Evolutionary conservation across 78 protist genomes (phyloP).

Genomic region (Polysphondylium violaceum): DNA sequence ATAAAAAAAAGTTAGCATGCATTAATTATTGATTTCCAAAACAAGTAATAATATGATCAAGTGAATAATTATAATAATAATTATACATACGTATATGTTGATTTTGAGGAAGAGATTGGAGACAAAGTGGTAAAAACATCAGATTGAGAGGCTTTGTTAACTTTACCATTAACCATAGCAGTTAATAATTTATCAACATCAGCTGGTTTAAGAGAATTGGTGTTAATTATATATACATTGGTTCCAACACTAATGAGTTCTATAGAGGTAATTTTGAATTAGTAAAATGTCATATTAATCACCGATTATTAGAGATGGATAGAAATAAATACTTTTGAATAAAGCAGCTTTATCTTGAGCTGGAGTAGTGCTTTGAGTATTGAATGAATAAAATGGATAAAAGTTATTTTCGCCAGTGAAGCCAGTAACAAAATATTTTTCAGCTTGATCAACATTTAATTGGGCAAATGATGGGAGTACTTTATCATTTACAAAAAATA

Average conservation of each 20-base stretch:
- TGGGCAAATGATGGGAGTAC: constrained; percentile 54
- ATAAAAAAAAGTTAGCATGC: no score
- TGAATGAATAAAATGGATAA: constrained; percentile 21
- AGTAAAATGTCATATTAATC: background rate
- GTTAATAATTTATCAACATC: constrained; percentile 62
- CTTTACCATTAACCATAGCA: constrained; percentile 40
- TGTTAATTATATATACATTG: constrained; percentile 73
- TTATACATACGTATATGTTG: no score
- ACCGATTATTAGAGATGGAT: background rate
- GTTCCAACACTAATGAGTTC: constrained; percentile 36
- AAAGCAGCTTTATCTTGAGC: constrained; percentile 32
- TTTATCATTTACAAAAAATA: constrained; percentile 57
- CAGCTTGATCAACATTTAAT: constrained; percentile 52
- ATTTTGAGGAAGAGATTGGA: no score
- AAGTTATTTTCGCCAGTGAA: constrained; percentile 24
- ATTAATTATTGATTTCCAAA: no score
- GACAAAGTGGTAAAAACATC: constrained; percentile 47
- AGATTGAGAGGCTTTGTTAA: constrained; percentile 39
- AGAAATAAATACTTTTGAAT: constrained; percentile 34
- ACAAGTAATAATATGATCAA: no score
- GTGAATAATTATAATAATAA: no score
- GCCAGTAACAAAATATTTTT: constrained; percentile 59
- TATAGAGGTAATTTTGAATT: background rate
- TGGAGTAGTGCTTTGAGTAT: constrained; percentile 40
- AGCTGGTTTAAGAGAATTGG: constrained; percentile 40